Base-by-base conservation (phyloP, 768 basidiomycete genomes). In the Collybia nuda region DNA sequence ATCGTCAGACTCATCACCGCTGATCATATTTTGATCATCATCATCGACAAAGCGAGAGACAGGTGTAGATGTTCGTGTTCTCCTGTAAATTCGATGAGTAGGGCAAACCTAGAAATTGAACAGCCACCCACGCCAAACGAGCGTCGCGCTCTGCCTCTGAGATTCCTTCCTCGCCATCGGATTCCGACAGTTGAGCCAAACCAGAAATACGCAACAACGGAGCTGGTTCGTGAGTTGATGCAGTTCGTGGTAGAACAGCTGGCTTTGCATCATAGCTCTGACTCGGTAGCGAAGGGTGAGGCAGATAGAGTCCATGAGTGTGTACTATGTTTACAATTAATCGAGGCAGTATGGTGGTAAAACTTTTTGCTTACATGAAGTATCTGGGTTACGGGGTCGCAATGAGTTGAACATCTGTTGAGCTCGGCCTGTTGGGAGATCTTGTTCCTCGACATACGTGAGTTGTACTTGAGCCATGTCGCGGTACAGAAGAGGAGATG, bases 1-100 rank as follows among this genome's bases (percentile, higher is more conserved):
- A 55, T 88, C 71, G 56, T 92, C 91, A 2, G 90, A 92, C 65
- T 93, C 90, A 55, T 91, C 90, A 2, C 81, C 83, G 44, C 82
- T 86, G 7, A 80, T 81, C 59, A 84, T 74, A 47, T 72, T 75
- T 15, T 69, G 69, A 42, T 84, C 70, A 17, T 76, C 79, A 6
- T 79, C 77, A 21, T 75, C 63, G 17, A 48, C 26, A 17, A 62
- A 54, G 9, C 70, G 68, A 40, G 67, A 53, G 19, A 69, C 53
- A 5, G 76, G 76, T 3, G 75, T 74, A 22, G 67, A 63, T 9
- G 80, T 73, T 19, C 86, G 82, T 6, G 79, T 80, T 56, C 72
- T 74, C 44, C 84, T 85, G 55, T 37, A 26, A 8, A 43, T 17
- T n/a, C 14, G 14, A 40, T 48, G 29, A 12, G 51, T 23, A 23